A percentile compares a stretch with the other conserved stretches of the same genome.
Evolutionary conservation across 345 rosid species (phyloP).

Genomic region (Trapa bicornis): DNA sequence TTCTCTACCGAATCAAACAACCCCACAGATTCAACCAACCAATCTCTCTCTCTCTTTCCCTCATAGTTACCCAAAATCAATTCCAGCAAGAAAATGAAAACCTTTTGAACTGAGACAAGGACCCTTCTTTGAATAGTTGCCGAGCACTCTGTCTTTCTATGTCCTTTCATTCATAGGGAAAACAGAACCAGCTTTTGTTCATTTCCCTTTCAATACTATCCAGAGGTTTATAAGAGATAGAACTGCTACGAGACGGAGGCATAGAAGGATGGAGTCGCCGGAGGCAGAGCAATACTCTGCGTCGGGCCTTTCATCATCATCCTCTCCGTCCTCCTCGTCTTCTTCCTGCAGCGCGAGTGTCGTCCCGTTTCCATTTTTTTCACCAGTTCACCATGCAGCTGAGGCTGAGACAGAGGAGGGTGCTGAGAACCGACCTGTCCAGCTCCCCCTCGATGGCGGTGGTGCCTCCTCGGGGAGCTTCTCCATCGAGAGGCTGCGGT

Average conservation of each 20-base stretch:
- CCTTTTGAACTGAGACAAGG: background rate
- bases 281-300: background rate
- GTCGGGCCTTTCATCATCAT: background rate
- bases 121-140: background rate
- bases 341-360: conserved; percentile 7
- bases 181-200: background rate
- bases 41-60: background rate
- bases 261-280: background rate
- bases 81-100: background rate
- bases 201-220: background rate
- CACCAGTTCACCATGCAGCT: conserved; percentile 4
- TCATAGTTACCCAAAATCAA: background rate
- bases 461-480: background rate
- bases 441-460: background rate
- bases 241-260: background rate
- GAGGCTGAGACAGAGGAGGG: background rate
- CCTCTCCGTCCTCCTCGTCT: conserved; percentile 14
- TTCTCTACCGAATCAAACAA: background rate
- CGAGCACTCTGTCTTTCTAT: no score
- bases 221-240: background rate
- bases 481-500: conserved; percentile 19
- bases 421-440: background rate
- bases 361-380: conserved; percentile 4
- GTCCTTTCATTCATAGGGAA: no score
- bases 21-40: background rate